Conservation (phyloP, 129 eudicot genomes). For the Helianthus annuus region DNA sequence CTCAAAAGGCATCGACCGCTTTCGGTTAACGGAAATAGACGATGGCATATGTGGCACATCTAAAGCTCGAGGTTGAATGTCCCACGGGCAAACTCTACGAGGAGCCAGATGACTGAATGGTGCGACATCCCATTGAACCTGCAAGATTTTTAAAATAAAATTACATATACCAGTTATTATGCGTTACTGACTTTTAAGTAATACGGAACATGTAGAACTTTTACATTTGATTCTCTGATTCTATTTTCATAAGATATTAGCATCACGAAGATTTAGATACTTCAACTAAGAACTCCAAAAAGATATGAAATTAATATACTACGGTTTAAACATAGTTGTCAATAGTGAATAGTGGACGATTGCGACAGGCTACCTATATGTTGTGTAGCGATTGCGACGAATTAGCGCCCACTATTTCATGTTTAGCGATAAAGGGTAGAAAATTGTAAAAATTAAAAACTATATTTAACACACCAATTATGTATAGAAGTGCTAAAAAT, state of each 20-base stretch:
- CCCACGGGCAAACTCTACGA: conserved; percentile 13
- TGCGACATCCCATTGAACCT: conserved; percentile 18
- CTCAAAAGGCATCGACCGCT: conserved; percentile 8
- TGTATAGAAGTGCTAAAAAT: too few species aligned
- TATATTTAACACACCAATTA: too few species aligned
- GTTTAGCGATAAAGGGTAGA: too few species aligned
- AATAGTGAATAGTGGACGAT: too few species aligned
- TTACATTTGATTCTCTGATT: not conserved
- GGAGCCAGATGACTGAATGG: not conserved
- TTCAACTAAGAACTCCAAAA: not conserved
- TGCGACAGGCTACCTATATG: too few species aligned
- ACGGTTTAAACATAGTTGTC: too few species aligned
- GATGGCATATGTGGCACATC: not conserved
- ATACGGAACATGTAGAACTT: not conserved
- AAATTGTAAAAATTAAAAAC: too few species aligned
- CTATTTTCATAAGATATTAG: conserved; percentile 9
- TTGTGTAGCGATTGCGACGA: too few species aligned
- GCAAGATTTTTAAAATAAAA: not conserved
- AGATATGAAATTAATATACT: not conserved
- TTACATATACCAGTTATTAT: not conserved
- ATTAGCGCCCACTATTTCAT: too few species aligned
- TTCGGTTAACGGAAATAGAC: not conserved
- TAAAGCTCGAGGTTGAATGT: conserved; percentile 2
- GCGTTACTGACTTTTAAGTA: not conserved
- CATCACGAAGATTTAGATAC: not conserved